These are phyloP conservation scores for Austroboletus eburneus DNA, from an alignment of 768 basidiomycete species.

Conservation along the genomic window DNA sequence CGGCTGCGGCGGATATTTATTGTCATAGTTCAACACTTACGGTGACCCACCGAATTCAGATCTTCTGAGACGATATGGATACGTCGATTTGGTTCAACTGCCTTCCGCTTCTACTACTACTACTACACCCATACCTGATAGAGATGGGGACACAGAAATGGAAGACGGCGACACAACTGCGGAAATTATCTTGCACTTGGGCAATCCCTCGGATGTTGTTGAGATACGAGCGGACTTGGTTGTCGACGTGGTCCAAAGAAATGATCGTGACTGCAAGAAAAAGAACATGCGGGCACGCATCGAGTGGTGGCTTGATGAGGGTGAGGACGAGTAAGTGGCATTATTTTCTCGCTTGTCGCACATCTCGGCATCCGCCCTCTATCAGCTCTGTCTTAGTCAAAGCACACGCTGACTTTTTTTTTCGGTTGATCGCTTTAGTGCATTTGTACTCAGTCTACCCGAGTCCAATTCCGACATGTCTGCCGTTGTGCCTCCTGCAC, in stretches of 20 bases:
- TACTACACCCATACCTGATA: neutral
- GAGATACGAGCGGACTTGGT: slow-evolving; percentile 73
- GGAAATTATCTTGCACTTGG: slow-evolving; percentile 24
- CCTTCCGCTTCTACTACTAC: slow-evolving; percentile 28
- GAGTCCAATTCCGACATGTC: slow-evolving; percentile 50
- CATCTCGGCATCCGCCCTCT: neutral
- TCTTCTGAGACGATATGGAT: slow-evolving; percentile 90
- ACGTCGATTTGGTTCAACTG: slow-evolving; percentile 73
- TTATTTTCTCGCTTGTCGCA: neutral
- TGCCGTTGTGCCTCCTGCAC: slow-evolving; percentile 50
- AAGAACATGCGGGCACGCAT: slow-evolving; percentile 42
- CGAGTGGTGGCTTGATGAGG: slow-evolving; percentile 92
- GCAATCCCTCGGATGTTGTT: slow-evolving; percentile 78
- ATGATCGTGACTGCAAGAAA: slow-evolving; percentile 8
- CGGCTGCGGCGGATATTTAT: neutral
- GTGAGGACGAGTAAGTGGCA: slow-evolving; percentile 76
- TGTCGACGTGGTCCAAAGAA: slow-evolving; percentile 37
- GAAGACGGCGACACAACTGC: slow-evolving; percentile 15
- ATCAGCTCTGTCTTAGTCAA: neutral
- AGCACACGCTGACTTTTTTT: neutral
- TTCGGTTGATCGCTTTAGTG: neutral
- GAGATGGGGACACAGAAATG: slow-evolving; percentile 11
- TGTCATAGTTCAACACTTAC: slow-evolving; percentile 86
- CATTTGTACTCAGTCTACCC: slow-evolving; percentile 7
- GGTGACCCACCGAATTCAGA: slow-evolving; percentile 91